phyloP scores from a whole-genome alignment of 257 asterid genomes.

The Ehretia macrophylla region DNA sequence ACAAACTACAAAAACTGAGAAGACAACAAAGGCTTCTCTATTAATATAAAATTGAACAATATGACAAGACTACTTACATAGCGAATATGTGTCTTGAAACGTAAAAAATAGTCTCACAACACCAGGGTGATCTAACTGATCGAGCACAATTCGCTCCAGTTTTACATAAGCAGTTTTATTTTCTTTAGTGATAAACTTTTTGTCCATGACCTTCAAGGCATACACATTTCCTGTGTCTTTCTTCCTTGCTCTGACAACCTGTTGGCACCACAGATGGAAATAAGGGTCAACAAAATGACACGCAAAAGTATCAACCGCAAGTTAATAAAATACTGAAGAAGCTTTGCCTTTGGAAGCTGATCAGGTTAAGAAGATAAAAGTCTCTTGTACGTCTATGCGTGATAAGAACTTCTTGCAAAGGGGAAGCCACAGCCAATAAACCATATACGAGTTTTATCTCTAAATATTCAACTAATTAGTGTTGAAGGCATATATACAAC shows the following conservation, averaged over 20 bases:
- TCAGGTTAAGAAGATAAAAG: no score
- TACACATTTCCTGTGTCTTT: conserved; percentile 80
- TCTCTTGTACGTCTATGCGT: no score
- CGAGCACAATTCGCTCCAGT: conserved; percentile 92
- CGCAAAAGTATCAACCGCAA: no score
- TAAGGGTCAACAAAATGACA: neutral
- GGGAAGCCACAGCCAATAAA: no score
- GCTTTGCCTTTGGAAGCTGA: no score
- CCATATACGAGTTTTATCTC: no score
- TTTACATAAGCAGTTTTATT: conserved; percentile 96
- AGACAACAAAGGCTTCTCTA: neutral
- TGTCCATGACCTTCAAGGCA: conserved; percentile 98
- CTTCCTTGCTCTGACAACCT: conserved; percentile 98
- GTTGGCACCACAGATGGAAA: conserved; percentile 10
- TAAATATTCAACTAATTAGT: no score
- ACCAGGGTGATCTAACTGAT: conserved; percentile 97
- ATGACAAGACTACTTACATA: conserved; percentile 55
- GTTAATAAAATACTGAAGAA: no score
- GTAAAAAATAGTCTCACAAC: conserved; percentile 83
- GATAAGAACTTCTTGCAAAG: no score
- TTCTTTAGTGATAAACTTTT: conserved; percentile 94
- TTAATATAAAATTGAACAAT: neutral
- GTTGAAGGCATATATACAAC: no score
- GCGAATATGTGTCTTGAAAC: conserved; percentile 87
- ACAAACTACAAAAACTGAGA: conserved; percentile 11